phyloP scores from a whole-genome alignment of 352 stramenopile species.

The Phytopythium ostracodes region DNA sequence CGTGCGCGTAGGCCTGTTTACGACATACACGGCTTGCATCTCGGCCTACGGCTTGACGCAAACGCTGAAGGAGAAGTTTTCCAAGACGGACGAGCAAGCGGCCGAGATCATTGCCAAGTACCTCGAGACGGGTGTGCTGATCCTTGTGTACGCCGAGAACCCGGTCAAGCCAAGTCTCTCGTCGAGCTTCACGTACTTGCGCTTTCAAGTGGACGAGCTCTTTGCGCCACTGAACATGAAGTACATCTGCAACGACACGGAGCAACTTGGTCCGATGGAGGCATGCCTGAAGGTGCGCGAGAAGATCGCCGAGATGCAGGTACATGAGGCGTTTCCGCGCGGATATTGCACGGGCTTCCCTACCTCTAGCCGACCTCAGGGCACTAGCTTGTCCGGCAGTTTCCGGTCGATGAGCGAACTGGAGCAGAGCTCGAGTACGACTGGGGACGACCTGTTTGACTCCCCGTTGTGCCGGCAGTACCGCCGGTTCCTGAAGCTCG shows the following conservation, averaged over 20 bases:
- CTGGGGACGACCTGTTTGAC: constrained; percentile 43
- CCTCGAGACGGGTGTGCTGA: constrained; percentile 40
- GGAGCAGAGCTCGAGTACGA: constrained; percentile 6
- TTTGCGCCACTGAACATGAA: constrained; percentile 80
- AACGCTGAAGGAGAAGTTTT: constrained; percentile 55
- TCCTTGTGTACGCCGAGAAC: constrained; percentile 54
- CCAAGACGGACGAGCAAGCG: constrained; percentile 42
- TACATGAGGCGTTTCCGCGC: constrained; percentile 52
- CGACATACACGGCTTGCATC: constrained; percentile 58
- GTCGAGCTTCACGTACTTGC: constrained; percentile 54
- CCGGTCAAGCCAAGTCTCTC: constrained; percentile 38
- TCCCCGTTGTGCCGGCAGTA: constrained; percentile 55
- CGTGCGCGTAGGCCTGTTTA: constrained; percentile 69
- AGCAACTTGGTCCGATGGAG: constrained; percentile 58
- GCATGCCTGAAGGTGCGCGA: constrained; percentile 64
- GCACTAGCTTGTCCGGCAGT: constrained; percentile 4
- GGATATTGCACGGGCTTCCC: constrained; percentile 70
- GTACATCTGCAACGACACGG: constrained; percentile 50
- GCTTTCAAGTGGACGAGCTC: constrained; percentile 84
- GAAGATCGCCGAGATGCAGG: constrained; percentile 64
- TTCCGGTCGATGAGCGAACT: constrained; percentile 10
- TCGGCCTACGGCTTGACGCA: constrained; percentile 45
- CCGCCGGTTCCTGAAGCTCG: constrained; percentile 69
- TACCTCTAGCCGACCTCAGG: background rate
- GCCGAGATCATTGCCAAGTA: constrained; percentile 36